Conservation (phyloP, 202 grass and related monocot species). For the Hordeum pubiflorum region DNA sequence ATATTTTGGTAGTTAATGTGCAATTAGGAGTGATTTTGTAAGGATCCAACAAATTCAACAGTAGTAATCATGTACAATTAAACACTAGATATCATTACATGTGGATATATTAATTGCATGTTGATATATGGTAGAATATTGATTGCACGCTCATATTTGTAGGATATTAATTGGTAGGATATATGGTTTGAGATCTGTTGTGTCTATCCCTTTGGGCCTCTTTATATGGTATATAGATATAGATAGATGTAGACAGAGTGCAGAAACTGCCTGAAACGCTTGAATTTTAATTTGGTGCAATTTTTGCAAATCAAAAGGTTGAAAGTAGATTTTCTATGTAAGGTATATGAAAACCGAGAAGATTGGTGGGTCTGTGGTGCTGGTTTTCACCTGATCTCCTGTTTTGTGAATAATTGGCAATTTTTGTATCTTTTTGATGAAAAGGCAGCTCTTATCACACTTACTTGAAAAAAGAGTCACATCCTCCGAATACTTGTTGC, state of each 20-base stretch:
- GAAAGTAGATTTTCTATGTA: background rate
- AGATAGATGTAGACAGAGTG: background rate
- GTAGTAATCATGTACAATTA: no score
- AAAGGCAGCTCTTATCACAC: background rate
- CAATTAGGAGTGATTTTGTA: background rate
- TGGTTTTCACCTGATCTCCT: background rate
- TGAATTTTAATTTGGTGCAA: background rate
- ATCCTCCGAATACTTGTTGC: background rate
- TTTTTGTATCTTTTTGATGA: background rate
- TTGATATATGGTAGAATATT: no score
- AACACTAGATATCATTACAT: no score
- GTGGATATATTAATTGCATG: no score
- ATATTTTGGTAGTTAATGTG: background rate
- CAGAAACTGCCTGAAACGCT: background rate
- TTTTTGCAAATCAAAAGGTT: background rate
- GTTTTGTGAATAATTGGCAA: background rate
- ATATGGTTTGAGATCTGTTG: no score
- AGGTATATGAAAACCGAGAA: background rate
- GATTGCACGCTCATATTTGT: no score
- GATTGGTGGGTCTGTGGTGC: background rate
- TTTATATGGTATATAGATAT: no score
- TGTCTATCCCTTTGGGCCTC: no score
- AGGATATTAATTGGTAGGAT: no score
- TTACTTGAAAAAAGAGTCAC: background rate
- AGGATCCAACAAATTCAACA: background rate